A percentile compares a stretch with the other conserved stretches of the same genome.
phyloP scores from a whole-genome alignment of 148 eudicot species.

The Mesembryanthemum crystallinum region DNA sequence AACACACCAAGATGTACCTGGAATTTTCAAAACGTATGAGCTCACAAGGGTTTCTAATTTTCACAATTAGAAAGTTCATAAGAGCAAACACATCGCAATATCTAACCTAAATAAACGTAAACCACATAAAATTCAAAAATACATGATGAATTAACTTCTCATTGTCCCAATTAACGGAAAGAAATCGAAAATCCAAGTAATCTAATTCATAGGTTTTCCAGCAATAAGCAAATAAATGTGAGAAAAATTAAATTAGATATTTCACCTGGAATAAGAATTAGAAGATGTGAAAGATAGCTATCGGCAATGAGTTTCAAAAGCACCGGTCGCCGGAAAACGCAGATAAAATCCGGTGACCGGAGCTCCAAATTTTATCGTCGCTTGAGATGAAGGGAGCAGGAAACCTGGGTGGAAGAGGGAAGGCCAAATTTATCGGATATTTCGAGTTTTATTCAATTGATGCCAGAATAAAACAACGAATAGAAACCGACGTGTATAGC shows the following conservation, averaged over 20 bases:
- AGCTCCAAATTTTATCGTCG: not conserved
- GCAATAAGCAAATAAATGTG: not conserved
- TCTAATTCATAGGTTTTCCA: not conserved
- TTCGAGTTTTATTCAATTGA: not conserved
- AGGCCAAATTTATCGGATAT: conserved; percentile 5
- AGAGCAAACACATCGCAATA: not conserved
- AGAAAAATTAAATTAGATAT: not conserved
- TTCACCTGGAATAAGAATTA: conserved; percentile 3
- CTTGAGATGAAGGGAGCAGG: not conserved
- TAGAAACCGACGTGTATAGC: not conserved
- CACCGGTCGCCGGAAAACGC: not conserved
- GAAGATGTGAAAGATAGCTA: not conserved
- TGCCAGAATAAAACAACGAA: not conserved
- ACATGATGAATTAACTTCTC: not conserved
- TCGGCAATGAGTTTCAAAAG: not conserved
- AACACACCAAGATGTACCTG: conserved; percentile 5
- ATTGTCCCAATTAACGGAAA: not conserved
- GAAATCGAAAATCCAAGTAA: not conserved
- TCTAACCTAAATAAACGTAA: not conserved
- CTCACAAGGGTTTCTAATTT: conserved; percentile 1
- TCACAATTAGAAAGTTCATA: not conserved
- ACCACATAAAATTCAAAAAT: not conserved
- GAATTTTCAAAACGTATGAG: not conserved
- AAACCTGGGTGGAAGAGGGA: no score
- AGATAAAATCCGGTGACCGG: not conserved